phyloP scores from a whole-genome alignment of 257 asterid genomes.

The Dorcoceras hygrometricum region DNA sequence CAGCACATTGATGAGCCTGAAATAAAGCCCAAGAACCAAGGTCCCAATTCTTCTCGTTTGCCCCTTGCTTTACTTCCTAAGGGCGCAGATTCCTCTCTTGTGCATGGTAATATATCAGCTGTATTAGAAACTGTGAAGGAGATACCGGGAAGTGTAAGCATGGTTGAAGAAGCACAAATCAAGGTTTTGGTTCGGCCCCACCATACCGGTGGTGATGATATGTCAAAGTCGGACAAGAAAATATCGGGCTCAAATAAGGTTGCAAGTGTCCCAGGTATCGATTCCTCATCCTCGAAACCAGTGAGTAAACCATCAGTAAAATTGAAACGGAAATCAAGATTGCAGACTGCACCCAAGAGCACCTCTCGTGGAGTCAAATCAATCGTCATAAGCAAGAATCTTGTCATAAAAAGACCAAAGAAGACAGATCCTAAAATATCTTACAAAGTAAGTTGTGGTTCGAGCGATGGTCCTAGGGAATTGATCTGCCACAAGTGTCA shows the following conservation, averaged over 20 bases:
- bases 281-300: slow-evolving; percentile 34
- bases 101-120: slow-evolving; percentile 25
- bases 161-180: slow-evolving; percentile 34
- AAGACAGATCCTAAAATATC: slow-evolving; percentile 32
- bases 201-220: slow-evolving; percentile 22
- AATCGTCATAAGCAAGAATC: slow-evolving; percentile 49
- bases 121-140: slow-evolving; percentile 32
- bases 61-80: slow-evolving; percentile 13
- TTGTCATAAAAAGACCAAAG: slow-evolving; percentile 49
- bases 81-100: slow-evolving; percentile 22
- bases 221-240: slow-evolving; percentile 28
- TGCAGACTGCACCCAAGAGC: slow-evolving; percentile 40
- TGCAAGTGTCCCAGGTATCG: slow-evolving; percentile 30
- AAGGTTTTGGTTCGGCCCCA: slow-evolving; percentile 26
- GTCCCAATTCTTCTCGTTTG: slow-evolving; percentile 27
- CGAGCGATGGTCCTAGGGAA: slow-evolving; percentile 34
- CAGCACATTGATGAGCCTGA: slow-evolving; percentile 30
- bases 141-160: slow-evolving; percentile 12
- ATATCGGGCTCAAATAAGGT: slow-evolving; percentile 29
- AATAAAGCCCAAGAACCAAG: slow-evolving; percentile 21
- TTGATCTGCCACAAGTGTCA: slow-evolving; percentile 78
- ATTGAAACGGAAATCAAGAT: slow-evolving; percentile 50
- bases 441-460: slow-evolving; percentile 27
- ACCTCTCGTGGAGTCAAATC: slow-evolving; percentile 49
- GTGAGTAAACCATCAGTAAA: slow-evolving; percentile 50